A percentile compares a stretch with the other conserved stretches of the same genome.
phyloP scores from a whole-genome alignment of 169 alveolate genomes.

The Babesia bigemina region DNA sequence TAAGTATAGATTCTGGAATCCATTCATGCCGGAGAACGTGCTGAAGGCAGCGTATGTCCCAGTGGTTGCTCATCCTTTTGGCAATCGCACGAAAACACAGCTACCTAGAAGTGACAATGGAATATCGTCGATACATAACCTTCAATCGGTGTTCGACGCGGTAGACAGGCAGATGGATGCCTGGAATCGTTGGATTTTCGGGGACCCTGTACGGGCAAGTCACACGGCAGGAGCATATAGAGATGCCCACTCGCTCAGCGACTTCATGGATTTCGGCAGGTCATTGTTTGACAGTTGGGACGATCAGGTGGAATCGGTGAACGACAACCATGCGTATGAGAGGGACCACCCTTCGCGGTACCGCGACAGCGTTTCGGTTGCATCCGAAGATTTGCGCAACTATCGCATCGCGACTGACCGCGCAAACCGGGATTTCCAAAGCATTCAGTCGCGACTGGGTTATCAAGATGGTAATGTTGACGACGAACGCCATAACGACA shows the following conservation, averaged over 20 bases:
- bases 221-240: neutral
- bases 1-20: slow-evolving; percentile 23
- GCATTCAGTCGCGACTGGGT: neutral
- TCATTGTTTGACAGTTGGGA: neutral
- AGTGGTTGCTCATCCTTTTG: neutral
- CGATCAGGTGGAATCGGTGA: neutral
- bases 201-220: neutral
- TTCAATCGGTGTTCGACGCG: neutral
- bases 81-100: neutral
- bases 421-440: no score
- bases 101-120: neutral
- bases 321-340: neutral
- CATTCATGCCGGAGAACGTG: slow-evolving; percentile 20
- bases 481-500: neutral
- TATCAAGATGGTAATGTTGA: neutral
- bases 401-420: slow-evolving; percentile 19
- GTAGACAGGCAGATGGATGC: slow-evolving; percentile 9
- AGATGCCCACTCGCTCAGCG: neutral
- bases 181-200: slow-evolving; percentile 3
- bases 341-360: neutral
- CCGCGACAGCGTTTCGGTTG: neutral
- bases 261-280: slow-evolving; percentile 9
- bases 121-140: neutral
- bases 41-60: slow-evolving; percentile 11
- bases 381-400: neutral